Evolutionary conservation across 257 asterid species (phyloP), one percentile per base, ranked within the genome.

Genomic region (Plectranthus barbatus): DNA sequence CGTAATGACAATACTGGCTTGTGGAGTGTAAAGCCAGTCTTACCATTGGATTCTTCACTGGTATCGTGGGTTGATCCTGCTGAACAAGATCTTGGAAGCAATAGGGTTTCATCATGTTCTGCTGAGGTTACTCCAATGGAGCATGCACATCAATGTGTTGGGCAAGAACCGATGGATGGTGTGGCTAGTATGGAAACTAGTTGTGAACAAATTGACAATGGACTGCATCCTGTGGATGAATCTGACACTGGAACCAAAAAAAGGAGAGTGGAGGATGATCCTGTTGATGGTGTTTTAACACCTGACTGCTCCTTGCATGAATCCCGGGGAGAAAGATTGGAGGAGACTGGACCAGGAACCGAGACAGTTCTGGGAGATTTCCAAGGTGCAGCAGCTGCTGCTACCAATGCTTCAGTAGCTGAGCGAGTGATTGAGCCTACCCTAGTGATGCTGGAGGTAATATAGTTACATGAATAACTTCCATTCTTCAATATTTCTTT

Each of bases 361-460:
- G 86, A 80, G 65, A 71, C 83, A 18, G 85, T 67, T 76, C 55
- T 66, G 68, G 72, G 85, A 70, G 97, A 82, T 72, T 67, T 76
- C 77, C 91, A 74, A 77, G 88, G 90, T 71, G 90, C 84, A 59
- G 70, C 83, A 74, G 79, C 82, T 67, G 89, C 75, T 48, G 77
- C 94, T 44, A 75, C 86, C 69, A 92, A 84, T 79, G 90, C 96
- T 72, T 90, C 99, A 57, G 84, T 81, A 50, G 87, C 97, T 51
- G 99, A 93, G 83, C 90, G 87, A 62, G 88, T 74, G 42, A 80
- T 93, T 74, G 99, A 93, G 76, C 96, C 99, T 47, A 84, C 97
- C 45, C 94, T 93, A 60, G 99, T 93, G 62, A 90, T 93, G 99
- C 75, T 93, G 60, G 99, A 93, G 97, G 99, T 89, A 85, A 72